Base-by-base conservation (phyloP, 345 rosid genomes). In the Barbarea vulgaris region DNA sequence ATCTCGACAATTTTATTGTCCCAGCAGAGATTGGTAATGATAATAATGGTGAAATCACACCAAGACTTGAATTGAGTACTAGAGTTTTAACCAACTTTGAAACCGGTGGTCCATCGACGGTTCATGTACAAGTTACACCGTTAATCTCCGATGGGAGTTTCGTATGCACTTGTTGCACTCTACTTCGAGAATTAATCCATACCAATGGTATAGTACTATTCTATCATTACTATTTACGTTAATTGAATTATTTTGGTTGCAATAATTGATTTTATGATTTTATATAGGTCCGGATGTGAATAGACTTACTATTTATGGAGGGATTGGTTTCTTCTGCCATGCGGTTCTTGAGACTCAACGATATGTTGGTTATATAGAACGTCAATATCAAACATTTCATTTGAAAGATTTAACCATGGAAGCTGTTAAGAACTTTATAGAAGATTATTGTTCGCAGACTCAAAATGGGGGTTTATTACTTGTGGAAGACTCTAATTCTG, bases 281-380 rank as follows among this genome's bases (percentile, higher is more conserved):
- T 12, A 17, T 27, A 18, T 10, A 74, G 72, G 64, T 4, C 22
- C 0, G 0, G 73, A 67, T 28, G 4, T 1, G 24, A 36, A 14
- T 21, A 47, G 10, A 7, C 61, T 75, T 3, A 37, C 39, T 10
- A 34, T 75, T 3, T 24, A 17, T 4, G 78, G 78, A 57, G 78
- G 73, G 10, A 52, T 41, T n/a, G 79, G 64, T 0, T 68, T 11
- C 15, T 11, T 76, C 13, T 76, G 79, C 67, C 79, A 76, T 68
- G 79, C 63, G 12, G 1, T 68, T 30, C 63, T 76, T 6, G 50
- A 52, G 63, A 48, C 11, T 11, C 56, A 6, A 13, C 62, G 4
- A 0, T 44, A 30, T 22, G 39, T 5, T 56, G 58, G 34, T 59
- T 10, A 15, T 15, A 50, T 0, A 1, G 46, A 59, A 7, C 11